Percentiles rank a stretch among this genome's conserved stretches.
These are phyloP conservation scores for Hyaloperonospora arabidopsidis DNA, from an alignment of 352 stramenopile genomes.

Conservation along the genomic window DNA sequence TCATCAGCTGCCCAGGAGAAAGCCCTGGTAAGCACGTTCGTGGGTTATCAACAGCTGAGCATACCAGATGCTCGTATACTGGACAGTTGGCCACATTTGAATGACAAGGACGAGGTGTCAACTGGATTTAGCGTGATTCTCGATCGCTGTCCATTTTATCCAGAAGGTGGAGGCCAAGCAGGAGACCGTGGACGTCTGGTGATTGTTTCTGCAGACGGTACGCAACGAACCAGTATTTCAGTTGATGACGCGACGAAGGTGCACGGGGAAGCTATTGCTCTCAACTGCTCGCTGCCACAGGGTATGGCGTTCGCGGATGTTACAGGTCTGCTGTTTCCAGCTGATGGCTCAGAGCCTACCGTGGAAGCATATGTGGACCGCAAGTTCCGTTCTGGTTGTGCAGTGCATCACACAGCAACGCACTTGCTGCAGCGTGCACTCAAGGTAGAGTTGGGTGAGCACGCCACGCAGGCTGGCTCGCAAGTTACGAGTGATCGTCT, in stretches of 20 bases:
- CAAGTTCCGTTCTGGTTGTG: conserved; percentile 41
- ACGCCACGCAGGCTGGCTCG: conserved; percentile 68
- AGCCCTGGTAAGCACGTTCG: conserved; percentile 30
- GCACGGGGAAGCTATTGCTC: conserved; percentile 33
- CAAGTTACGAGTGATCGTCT: conserved; percentile 53
- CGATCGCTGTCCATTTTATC: conserved; percentile 65
- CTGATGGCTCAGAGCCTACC: conserved; percentile 1
- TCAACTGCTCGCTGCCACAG: conserved; percentile 38
- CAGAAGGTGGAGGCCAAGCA: conserved; percentile 71
- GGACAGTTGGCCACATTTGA: conserved; percentile 24
- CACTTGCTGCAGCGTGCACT: conserved; percentile 69
- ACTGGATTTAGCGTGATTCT: conserved; percentile 36
- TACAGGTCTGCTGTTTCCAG: conserved; percentile 12
- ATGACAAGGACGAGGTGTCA: conserved; percentile 5
- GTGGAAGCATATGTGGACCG: conserved; percentile 45
- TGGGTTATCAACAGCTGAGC: conserved; percentile 49
- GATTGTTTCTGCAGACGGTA: conserved; percentile 12
- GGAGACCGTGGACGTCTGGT: conserved; percentile 45
- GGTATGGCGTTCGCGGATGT: conserved; percentile 26
- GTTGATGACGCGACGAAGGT: conserved; percentile 45
- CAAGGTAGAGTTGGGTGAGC: conserved; percentile 53
- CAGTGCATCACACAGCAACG: conserved; percentile 70
- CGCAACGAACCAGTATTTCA: conserved; percentile 8
- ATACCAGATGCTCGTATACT: conserved; percentile 34
- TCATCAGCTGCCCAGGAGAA: conserved; percentile 2